Base-by-base conservation (phyloP, 2,329 filamentous ascomycete genomes). In the Ilyonectria mors-panacis region DNA sequence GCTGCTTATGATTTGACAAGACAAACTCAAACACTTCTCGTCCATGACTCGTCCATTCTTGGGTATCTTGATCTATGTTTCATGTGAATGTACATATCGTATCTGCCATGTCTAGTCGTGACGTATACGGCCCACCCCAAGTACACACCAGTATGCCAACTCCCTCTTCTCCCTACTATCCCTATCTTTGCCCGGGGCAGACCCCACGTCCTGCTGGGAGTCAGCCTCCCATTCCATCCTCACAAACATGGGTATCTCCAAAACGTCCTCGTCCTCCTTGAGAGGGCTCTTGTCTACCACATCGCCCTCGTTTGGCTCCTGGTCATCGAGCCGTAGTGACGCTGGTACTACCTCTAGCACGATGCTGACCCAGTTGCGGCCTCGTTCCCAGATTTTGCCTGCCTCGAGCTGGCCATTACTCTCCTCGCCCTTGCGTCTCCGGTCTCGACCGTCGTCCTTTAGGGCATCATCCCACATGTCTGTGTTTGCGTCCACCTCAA, bases 211-310 rank as follows among this genome's bases (percentile, higher is more conserved):
- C 61, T 91, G 88, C 61, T 88, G 85, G 1, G 85, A 85, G 70
- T 94, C 93, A 4, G 89, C 86, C 80, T 95, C 95, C 91, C 95
- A 99, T 80, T 98, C 95, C 63, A 97, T 87, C 26, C 94, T 88
- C 67, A 99, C 94, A 84, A 97, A 97, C 76, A 99, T 91, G 61
- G 96, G 95, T 73, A 99, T 95, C 85, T 99, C 96, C 47, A 98
- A 69, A 59, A 90, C 78, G 60, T 91, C 88, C 76, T 91, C 88
- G 73, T 90, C 89, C 71, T 88, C 87, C 66, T 81, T 83, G 55
- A 90, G 75, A 45, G 85, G 84, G n/a, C 81, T 79, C 54, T 83
- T 78, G 69, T 86, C 84, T 28, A 81, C 78, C 33, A 79, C 78
- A 45, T 84, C 77, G 69, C 80, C 51, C 72, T 78, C 64, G 66